Evolutionary conservation across 495 filamentous ascomycete genomes (phyloP), one percentile per base, ranked within the genome.

Genomic region (Pseudoneurospora amorphoporcata): DNA sequence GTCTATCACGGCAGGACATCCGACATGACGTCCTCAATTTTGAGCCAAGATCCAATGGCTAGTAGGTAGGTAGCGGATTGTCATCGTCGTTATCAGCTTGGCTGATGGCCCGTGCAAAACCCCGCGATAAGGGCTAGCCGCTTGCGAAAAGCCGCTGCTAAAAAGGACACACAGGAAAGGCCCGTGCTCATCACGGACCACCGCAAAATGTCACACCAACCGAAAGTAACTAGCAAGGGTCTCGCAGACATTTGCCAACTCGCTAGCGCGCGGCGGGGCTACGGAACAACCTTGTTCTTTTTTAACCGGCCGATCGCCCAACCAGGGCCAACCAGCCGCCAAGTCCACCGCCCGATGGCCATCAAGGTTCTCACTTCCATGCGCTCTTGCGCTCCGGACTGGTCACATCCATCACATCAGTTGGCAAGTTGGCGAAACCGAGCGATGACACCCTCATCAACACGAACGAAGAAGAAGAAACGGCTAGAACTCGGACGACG

Each of bases 391-490:
- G 23, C 47, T 61, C 47, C 40, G 40, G 12, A 42, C 40, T 42
- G 40, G 40, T 41, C 17, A 37, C 2, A 45, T 45, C 43, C 45
- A 53, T 53, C 45, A 58, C 53, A 65, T 61, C 12, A 8, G 29
- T 65, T 35, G 53, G 53, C 53, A 65, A 37, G 29, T 65, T 65
- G 53, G 53, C 32, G 53, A 17, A 35, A 65, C 53, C 53, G 14
- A 65, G 29, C 53, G 53, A 65, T 35, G 53, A 65, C 53, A 65
- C 53, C 14, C 53, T 42, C 69, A 29, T 69, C 70, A 71, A 79
- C 78, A 53, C 78, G 75, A 39, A 76, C 78, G 75, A 39, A 76
- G 72, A 35, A 65, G 14, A 58, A 29, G 19, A 53, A 58, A 58
- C 19, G 16, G 16, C 41, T 40, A 40, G 39, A 40, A 40, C 2